Evolutionary conservation across 2,329 filamentous ascomycete genomes (phyloP), one percentile per base, ranked within the genome.

Genomic region (Sarocladium strictum): DNA sequence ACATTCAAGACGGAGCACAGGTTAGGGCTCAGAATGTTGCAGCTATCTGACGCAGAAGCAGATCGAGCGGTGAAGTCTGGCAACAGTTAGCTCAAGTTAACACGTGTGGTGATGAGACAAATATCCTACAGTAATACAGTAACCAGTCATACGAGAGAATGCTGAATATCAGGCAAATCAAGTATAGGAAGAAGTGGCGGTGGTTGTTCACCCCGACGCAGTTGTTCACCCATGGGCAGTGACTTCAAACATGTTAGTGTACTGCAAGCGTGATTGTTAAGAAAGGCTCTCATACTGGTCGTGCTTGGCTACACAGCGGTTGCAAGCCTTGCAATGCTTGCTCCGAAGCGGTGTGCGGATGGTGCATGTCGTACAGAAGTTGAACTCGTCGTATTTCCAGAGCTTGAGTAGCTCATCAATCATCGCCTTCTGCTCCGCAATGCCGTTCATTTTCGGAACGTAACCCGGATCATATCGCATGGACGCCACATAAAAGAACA

Each of bases 181-280:
- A 80, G 67, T 97, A 99, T 51, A 97, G 75, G 64, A 97, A 88
- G 70, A 99, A 99, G 62, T 97, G 92, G 14, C 94, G 86, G 65
- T 97, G 89, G 68, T 97, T 99, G 74, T 97, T 97, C 59, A 94
- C 83, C 41, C 90, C 94, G 40, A 99, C 83, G 64, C 94, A 99
- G 70, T 97, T 97, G 72, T 96, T 89, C 23, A 97, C 89, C 94
- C 94, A 99, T 0, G 94, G 94, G 65, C 94, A 99, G 67, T 99
- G 94, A 65, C 90, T 95, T 21, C 38, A 43, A 24, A 21, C 2
- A 3, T 2, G 14, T 43, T 38, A 23, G 23, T 17, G n/a, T n/a
- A n/a, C n/a, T n/a, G n/a, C n/a, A n/a, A n/a, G n/a, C n/a, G n/a
- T n/a, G n/a, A n/a, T n/a, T n/a, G n/a, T n/a, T n/a, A n/a, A n/a